A percentile compares a stretch with the other conserved stretches of the same genome.
These are phyloP conservation scores for Puccinia horiana DNA, from an alignment of 1,284 basidiomycete species.

Conservation along the genomic window DNA sequence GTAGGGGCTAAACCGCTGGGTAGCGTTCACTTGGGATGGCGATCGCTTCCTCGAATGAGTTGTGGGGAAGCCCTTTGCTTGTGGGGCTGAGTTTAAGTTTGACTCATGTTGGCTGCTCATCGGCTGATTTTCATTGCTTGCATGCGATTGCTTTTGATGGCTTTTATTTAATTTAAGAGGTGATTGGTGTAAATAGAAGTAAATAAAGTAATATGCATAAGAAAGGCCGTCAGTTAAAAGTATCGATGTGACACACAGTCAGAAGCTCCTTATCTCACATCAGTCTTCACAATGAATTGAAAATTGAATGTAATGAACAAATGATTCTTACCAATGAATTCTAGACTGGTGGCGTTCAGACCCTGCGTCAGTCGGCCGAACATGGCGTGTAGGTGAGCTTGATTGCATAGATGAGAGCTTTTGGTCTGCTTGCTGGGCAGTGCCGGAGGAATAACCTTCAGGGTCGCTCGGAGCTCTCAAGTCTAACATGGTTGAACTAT, in stretches of 20 bases:
- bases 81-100: conserved; percentile 18
- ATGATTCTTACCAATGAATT: conserved; percentile 18
- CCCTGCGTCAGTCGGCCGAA: conserved; percentile 18
- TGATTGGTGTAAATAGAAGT: background rate
- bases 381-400: background rate
- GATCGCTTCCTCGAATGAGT: conserved; percentile 2
- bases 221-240: background rate
- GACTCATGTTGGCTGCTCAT: background rate
- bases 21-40: background rate
- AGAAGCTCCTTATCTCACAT: background rate
- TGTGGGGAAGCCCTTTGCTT: background rate
- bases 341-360: conserved; percentile 19
- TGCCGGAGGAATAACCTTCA: background rate
- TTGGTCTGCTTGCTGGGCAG: background rate
- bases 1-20: conserved; percentile 21
- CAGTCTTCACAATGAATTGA: conserved; percentile 2
- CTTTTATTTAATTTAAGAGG: conserved; percentile 21
- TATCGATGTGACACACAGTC: background rate
- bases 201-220: background rate
- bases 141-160: conserved; percentile 17
- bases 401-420: conserved; percentile 3
- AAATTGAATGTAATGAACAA: conserved; percentile 3
- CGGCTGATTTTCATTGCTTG: conserved; percentile 21
- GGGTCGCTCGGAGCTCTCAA: background rate
- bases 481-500: background rate